These are phyloP conservation scores for Volvox africanus DNA, from an alignment of 139 green algal species.

Conservation along the genomic window DNA sequence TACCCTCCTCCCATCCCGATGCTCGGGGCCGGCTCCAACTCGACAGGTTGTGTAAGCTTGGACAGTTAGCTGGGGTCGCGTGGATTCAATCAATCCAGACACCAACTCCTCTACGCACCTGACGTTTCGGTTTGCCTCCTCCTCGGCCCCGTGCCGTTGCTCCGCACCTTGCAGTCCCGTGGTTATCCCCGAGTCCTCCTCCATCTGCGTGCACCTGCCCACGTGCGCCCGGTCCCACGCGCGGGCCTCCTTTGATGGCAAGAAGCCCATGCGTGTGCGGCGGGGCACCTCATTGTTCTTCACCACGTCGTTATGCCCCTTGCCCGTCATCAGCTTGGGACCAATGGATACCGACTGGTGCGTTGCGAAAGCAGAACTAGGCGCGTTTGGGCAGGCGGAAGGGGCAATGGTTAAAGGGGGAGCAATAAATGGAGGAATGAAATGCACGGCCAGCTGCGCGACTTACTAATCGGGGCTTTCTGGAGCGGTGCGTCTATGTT, in stretches of 20 bases:
- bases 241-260: conserved; percentile 85
- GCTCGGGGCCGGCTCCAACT: too few species aligned
- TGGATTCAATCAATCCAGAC: too few species aligned
- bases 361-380: background rate
- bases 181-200: conserved; percentile 85
- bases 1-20: too few species aligned
- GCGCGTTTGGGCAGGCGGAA: background rate
- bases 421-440: too few species aligned
- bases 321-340: conserved; percentile 88
- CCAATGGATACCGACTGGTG: conserved; percentile 83
- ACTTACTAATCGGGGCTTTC: too few species aligned
- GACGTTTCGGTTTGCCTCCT: too few species aligned
- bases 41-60: too few species aligned
- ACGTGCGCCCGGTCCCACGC: conserved; percentile 67
- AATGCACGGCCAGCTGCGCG: too few species aligned
- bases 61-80: too few species aligned
- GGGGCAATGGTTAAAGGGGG: background rate
- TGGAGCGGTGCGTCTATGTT: too few species aligned
- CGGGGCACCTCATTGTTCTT: conserved; percentile 75
- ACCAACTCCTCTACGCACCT: too few species aligned
- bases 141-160: conserved; percentile 79
- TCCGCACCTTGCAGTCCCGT: conserved; percentile 66
- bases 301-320: conserved; percentile 74
- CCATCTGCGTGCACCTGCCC: conserved; percentile 84
- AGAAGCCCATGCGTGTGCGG: conserved; percentile 74